These are phyloP conservation scores for Nitzschia sp. DNA, from an alignment of 108 stramenopile genomes.

Conservation along the genomic window DNA sequence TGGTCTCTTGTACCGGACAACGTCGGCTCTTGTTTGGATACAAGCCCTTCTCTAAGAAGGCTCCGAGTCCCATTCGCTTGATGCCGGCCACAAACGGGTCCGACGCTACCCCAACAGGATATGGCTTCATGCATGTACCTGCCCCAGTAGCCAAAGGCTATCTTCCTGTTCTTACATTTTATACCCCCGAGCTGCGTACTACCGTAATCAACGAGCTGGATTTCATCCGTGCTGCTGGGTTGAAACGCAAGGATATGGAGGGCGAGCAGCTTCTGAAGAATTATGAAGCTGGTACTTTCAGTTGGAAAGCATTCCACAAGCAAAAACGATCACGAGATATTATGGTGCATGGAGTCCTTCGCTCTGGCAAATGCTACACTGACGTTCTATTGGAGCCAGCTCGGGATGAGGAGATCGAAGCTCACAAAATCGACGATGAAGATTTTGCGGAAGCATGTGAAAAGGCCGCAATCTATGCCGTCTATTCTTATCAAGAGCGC, in stretches of 20 bases:
- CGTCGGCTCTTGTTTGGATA: not conserved
- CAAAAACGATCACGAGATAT: too few relatives aligned
- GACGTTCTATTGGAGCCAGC: not conserved
- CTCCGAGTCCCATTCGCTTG: not conserved
- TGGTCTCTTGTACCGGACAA: slow-evolving; percentile 13
- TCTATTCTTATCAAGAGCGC: not conserved
- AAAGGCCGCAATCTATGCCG: not conserved
- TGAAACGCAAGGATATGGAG: too few relatives aligned
- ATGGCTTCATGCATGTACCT: slow-evolving; percentile 4
- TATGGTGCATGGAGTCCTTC: not conserved
- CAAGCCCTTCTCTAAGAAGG: not conserved
- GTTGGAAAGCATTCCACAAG: too few relatives aligned
- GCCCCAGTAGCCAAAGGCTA: too few relatives aligned
- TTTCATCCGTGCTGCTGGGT: too few relatives aligned
- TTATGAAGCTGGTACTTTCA: too few relatives aligned
- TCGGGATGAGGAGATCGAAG: not conserved
- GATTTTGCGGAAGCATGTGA: not conserved
- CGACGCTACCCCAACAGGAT: slow-evolving; percentile 1
- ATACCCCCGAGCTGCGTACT: too few relatives aligned
- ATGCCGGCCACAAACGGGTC: not conserved
- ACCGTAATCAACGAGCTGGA: too few relatives aligned
- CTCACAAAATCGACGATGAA: not conserved
- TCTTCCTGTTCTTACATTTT: too few relatives aligned
- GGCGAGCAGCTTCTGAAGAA: too few relatives aligned
- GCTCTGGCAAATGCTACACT: not conserved